Evolutionary conservation across 139 green algal species (phyloP), one percentile per base, ranked within the genome.

Genomic region (Eudorina sp.): DNA sequence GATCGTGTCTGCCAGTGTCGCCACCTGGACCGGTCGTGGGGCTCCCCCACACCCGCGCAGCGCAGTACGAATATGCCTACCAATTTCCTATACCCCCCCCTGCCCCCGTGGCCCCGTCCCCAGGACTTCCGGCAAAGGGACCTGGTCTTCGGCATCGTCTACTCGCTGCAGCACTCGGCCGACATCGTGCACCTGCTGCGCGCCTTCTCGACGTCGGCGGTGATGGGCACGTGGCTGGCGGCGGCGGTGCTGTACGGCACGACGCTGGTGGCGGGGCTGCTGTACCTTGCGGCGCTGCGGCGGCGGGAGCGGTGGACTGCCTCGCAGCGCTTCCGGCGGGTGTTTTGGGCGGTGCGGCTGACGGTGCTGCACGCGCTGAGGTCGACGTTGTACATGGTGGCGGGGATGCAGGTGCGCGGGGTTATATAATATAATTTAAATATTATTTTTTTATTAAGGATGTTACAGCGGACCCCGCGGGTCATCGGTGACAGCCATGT

Each of bases 121-220:
- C 58, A 86, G 40, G 80, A 86, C 60, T 51, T n/a, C 7, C 14
- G 4, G 0, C 60, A 60, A 3, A 41, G 80, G 7, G 80, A 86
- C 80, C 34, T 86, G 5, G 40, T 86, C 18, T 86, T 86, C n/a
- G 80, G 41, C 23, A 41, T 85, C 78, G 45, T 85, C 55, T 85
- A 85, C 80, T 45, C 80, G 27, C 14, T 46, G n/a, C 80, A 86
- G 41, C 80, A 86, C 45, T 41, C 80, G 18, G 38, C 60, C 19
- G 80, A 86, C 58, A 43, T 29, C 23, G 25, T 62, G 9, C 55
- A 85, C 53, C 60, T 85, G 25, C 11, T 75, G 6, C 78, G 58
- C 1, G 78, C 78, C 58, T 75, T 58, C 58, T 51, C n/a, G 6
- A 27, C 40, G 29, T 9, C 3, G 23, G n/a, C 55, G 9, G 41